These are phyloP conservation scores for Lipomyces chichibuensis DNA, from an alignment of 805 yeast species.

Conservation along the genomic window DNA sequence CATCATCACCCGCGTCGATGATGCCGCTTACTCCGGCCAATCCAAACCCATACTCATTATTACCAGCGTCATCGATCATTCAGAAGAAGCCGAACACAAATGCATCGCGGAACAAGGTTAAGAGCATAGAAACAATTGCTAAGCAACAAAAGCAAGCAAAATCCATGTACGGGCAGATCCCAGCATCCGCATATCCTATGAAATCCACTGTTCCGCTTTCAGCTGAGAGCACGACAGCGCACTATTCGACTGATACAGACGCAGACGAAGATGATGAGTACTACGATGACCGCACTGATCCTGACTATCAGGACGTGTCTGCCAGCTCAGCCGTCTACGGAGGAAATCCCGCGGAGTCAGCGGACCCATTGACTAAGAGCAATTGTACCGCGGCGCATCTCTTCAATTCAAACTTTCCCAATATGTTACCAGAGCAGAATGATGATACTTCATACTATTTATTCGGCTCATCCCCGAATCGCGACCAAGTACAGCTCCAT, in stretches of 20 bases:
- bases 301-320: constrained; percentile 8
- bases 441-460: background rate
- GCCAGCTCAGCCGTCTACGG: background rate
- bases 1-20: constrained; percentile 29
- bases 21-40: constrained; percentile 32
- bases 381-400: constrained; percentile 39
- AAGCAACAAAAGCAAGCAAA: background rate
- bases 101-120: constrained; percentile 7
- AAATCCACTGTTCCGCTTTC: constrained; percentile 13
- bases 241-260: constrained; percentile 17
- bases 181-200: background rate
- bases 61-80: background rate
- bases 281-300: constrained; percentile 7
- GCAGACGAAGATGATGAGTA: constrained; percentile 17
- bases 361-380: constrained; percentile 38
- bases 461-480: background rate
- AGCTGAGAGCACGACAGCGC: constrained; percentile 3
- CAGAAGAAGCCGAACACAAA: constrained; percentile 1
- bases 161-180: background rate
- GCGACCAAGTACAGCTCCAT: constrained; percentile 1
- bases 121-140: background rate
- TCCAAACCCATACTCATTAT: background rate
- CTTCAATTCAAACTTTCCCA: constrained; percentile 32
- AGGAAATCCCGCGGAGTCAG: constrained; percentile 26
- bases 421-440: background rate